Evolutionary conservation across 73 alveolate species (phyloP).

Genomic region (Urostyla sp.): DNA sequence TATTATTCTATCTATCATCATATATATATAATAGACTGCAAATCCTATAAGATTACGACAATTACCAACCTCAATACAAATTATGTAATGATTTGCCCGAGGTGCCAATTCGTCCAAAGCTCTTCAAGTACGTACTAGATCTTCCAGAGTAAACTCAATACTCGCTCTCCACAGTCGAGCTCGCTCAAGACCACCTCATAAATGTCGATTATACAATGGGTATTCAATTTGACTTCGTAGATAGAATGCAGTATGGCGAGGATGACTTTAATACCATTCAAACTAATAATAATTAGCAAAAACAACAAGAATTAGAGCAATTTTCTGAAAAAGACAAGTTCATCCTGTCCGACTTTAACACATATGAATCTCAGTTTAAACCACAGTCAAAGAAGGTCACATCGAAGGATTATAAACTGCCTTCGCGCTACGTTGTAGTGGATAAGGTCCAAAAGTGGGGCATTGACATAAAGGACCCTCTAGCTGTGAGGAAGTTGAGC

Average conservation of each 20-base stretch:
- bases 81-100: conserved; percentile 20
- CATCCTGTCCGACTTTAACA: conserved; percentile 2
- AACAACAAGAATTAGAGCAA: neutral
- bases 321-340: conserved; percentile 41
- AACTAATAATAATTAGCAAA: neutral
- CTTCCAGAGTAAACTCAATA: neutral
- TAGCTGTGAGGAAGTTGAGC: neutral
- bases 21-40: neutral
- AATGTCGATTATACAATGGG: conserved; percentile 41
- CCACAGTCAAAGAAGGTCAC: neutral
- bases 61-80: conserved; percentile 37
- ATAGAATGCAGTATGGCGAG: conserved; percentile 4
- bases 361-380: conserved; percentile 6
- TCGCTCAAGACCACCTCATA: conserved; percentile 26
- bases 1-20: neutral
- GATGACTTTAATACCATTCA: neutral
- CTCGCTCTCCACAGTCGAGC: conserved; percentile 37
- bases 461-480: conserved; percentile 27
- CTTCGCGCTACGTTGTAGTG: conserved; percentile 21
- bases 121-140: conserved; percentile 19
- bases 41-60: conserved; percentile 15
- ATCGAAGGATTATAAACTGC: conserved; percentile 7
- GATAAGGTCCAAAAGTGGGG: conserved; percentile 52
- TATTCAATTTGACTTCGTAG: conserved; percentile 23
- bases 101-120: conserved; percentile 36